These are phyloP conservation scores for Penicillium sp. DNA, from an alignment of 2,329 filamentous ascomycete genomes.

Conservation along the genomic window DNA sequence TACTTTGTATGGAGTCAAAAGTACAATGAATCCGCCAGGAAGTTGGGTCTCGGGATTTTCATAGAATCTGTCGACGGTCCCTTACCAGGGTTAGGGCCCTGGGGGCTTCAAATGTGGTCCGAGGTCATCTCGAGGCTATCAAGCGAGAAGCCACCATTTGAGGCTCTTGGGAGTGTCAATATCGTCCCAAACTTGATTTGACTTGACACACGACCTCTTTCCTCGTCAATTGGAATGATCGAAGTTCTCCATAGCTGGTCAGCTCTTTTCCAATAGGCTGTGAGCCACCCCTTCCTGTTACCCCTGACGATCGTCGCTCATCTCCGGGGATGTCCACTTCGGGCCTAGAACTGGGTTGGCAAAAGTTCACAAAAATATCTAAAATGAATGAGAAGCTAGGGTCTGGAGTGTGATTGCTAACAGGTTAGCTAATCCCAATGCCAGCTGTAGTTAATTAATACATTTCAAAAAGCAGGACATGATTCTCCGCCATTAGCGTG, in stretches of 20 bases:
- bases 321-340: not conserved
- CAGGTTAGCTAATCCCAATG: not conserved
- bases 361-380: not conserved
- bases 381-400: not conserved
- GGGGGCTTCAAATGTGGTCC: not conserved
- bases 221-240: not conserved
- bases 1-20: not conserved
- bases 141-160: not conserved
- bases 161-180: not conserved
- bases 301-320: not conserved
- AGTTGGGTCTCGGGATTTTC: no score
- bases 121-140: not conserved
- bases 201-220: not conserved
- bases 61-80: not conserved
- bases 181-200: not conserved
- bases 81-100: no score
- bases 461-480: not conserved
- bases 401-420: not conserved
- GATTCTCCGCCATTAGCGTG: constrained; percentile 11
- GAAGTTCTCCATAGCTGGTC: not conserved
- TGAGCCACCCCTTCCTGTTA: not conserved
- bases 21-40: not conserved
- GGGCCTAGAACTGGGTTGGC: not conserved
- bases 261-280: not conserved
- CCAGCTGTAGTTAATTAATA: no score